phyloP scores from a whole-genome alignment of 768 basidiomycete genomes.

The Phaffia australis region DNA sequence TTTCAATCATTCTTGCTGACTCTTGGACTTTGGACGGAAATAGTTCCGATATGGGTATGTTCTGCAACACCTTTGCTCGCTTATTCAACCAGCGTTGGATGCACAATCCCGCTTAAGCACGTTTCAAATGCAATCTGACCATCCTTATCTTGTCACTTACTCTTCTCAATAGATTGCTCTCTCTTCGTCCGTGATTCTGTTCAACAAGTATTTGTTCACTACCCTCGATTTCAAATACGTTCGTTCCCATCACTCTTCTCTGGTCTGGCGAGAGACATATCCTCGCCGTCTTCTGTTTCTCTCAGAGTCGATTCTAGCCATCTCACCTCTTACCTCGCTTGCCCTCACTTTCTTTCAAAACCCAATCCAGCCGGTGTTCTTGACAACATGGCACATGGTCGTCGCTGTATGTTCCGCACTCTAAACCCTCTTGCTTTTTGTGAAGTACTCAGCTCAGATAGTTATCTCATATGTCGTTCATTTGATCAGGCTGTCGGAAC shows the following conservation, averaged over 20 bases:
- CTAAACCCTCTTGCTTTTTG: constrained; percentile 60
- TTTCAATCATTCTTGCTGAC: neutral
- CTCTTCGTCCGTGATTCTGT: constrained; percentile 81
- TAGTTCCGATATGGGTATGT: neutral
- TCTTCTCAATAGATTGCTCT: constrained; percentile 52
- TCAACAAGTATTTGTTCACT: constrained; percentile 72
- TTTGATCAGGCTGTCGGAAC: constrained; percentile 33
- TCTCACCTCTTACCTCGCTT: neutral
- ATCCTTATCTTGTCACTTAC: neutral
- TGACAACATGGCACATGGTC: constrained; percentile 25
- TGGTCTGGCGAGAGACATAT: neutral
- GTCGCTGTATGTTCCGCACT: constrained; percentile 58
- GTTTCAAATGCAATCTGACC: neutral
- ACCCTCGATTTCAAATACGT: constrained; percentile 22
- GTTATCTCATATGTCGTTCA: neutral
- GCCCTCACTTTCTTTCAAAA: neutral
- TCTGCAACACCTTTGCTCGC: neutral
- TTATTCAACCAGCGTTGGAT: neutral
- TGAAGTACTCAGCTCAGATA: neutral
- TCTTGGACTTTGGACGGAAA: neutral
- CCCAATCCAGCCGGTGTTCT: constrained; percentile 18
- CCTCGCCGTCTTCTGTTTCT: neutral
- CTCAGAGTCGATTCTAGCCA: neutral
- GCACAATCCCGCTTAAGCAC: neutral
- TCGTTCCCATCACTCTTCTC: neutral